These are phyloP conservation scores for Hypholoma fasciculare DNA, from an alignment of 768 basidiomycete genomes.

Conservation along the genomic window DNA sequence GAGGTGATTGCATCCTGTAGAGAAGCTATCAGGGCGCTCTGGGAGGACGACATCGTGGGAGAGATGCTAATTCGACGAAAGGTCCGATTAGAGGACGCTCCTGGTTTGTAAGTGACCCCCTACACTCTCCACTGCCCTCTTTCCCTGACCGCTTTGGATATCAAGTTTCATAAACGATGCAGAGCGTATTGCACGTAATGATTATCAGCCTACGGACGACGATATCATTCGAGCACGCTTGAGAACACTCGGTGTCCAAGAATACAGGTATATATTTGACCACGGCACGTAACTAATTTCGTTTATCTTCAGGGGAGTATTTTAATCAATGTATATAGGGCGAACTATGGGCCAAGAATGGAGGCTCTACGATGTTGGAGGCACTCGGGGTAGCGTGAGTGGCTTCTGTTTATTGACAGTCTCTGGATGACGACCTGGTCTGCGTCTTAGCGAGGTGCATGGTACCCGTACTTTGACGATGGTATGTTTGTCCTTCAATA, in stretches of 20 bases:
- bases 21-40: constrained; percentile 67
- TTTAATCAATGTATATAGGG: constrained; percentile 32
- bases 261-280: constrained; percentile 67
- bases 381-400: constrained; percentile 66
- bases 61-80: constrained; percentile 58
- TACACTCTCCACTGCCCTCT: constrained; percentile 1
- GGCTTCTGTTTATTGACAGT: background rate
- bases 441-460: constrained; percentile 57
- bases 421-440: constrained; percentile 8
- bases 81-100: constrained; percentile 61
- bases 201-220: constrained; percentile 70
- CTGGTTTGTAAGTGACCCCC: constrained; percentile 64
- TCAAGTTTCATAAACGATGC: constrained; percentile 69
- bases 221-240: constrained; percentile 81
- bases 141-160: background rate
- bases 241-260: constrained; percentile 77
- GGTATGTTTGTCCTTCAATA: constrained; percentile 30
- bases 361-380: constrained; percentile 83
- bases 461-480: constrained; percentile 84
- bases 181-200: constrained; percentile 59
- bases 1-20: constrained; percentile 60
- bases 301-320: background rate
- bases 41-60: constrained; percentile 65
- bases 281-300: constrained; percentile 43
- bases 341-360: constrained; percentile 68